Evolutionary conservation across 2,329 filamentous ascomycete species (phyloP).

Genomic region (Triangularia setosa): DNA sequence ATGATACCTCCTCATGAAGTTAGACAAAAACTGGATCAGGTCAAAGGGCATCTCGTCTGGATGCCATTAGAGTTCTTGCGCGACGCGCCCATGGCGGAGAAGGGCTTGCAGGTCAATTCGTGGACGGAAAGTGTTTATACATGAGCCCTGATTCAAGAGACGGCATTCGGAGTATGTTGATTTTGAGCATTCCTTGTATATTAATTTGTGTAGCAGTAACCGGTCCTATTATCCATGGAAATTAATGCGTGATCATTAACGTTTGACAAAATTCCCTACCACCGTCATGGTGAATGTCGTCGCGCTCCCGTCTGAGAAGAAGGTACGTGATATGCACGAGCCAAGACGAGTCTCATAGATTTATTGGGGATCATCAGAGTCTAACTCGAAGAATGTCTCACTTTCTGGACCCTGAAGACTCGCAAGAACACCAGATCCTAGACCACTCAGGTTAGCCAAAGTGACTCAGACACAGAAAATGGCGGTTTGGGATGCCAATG

Average conservation of each 20-base stretch:
- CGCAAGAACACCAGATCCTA: neutral
- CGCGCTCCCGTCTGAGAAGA: neutral
- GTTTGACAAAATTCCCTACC: neutral
- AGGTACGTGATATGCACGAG: neutral
- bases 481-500: neutral
- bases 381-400: neutral
- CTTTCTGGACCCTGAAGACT: neutral
- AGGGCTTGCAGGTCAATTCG: constrained; percentile 77
- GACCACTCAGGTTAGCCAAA: neutral
- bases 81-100: constrained; percentile 85
- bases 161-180: neutral
- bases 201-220: neutral
- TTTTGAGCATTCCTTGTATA: neutral
- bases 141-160: constrained; percentile 31
- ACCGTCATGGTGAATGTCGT: neutral
- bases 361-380: neutral
- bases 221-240: neutral
- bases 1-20: constrained; percentile 71
- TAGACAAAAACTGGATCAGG: constrained; percentile 68
- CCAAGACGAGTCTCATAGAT: neutral
- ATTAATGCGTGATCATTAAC: neutral
- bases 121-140: constrained; percentile 87
- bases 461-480: neutral
- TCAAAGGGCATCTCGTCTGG: constrained; percentile 89
- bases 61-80: constrained; percentile 87